Evolutionary conservation across 805 yeast species (phyloP), one percentile per base, ranked within the genome.

Genomic region (Yamadazyma sp.): DNA sequence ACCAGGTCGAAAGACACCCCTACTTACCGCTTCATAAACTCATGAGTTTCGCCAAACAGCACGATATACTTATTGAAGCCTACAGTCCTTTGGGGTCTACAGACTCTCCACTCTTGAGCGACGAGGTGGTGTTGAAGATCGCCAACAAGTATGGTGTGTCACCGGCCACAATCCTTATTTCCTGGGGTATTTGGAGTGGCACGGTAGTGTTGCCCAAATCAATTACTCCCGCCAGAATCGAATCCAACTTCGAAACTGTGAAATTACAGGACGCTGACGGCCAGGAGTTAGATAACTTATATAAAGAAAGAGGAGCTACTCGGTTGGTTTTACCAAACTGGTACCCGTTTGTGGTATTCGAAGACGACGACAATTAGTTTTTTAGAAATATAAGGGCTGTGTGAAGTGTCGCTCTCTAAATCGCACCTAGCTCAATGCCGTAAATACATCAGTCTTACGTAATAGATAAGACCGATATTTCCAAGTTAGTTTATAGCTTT

Each of bases 71-170:
- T 14, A 57, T 82, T 37, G 82, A 82, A 57, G 95, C 95, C 7
- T 87, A 84, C 62, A 79, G 87, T 20, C 93, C 95, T 17, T 67
- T 86, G 48, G 91, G 89, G 6, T 72, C 82, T 20, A 60, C 65
- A 5, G 74, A 70, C 40, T 72, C 81, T 7, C 81, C 84, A 10
- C 47, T 78, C 11, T 58, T 77, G 41, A 54, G 59, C 17, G 72
- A 79, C 46, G 67, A 62, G 17, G 55, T 61, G 4, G 51, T 81
- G 14, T 42, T 52, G 3, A 60, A 59, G 5, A 50, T 80, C 24
- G 78, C 82, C 8, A 54, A n/a, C n/a, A 71, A 67, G 43, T 53
- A 62, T 42, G 52, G 53, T 6, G 66, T 63, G 28, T 46, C n/a
- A n/a, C n/a, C n/a, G 5, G 82, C 81, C 8, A 72, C 73, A 38